A percentile compares a stretch with the other conserved stretches of the same genome.
Evolutionary conservation across 1,284 basidiomycete species (phyloP).

Genomic region (Amanita bisporigera): DNA sequence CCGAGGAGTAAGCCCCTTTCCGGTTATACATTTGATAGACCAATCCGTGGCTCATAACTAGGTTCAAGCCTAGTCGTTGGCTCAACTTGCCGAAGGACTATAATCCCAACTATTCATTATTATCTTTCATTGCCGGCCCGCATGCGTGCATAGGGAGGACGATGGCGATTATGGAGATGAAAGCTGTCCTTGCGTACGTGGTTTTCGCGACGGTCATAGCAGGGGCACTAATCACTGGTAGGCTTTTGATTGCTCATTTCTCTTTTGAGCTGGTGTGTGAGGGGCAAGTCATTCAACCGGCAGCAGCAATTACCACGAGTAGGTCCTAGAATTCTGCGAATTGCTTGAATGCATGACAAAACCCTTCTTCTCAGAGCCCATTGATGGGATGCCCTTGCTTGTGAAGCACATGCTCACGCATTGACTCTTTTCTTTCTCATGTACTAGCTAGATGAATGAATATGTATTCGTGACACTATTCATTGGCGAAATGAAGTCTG

Average conservation of each 20-base stretch:
- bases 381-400: too few relatives aligned
- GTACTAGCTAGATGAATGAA: too few relatives aligned
- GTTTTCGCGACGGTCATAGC: too few relatives aligned
- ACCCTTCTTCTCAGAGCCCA: too few relatives aligned
- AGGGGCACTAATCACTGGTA: slow-evolving; percentile 13
- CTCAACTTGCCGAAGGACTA: slow-evolving; percentile 47
- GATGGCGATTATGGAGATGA: too few relatives aligned
- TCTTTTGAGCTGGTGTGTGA: slow-evolving; percentile 39
- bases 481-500: too few relatives aligned
- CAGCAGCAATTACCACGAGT: slow-evolving; percentile 54
- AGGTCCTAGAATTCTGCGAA: slow-evolving; percentile 19
- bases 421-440: too few relatives aligned
- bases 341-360: too few relatives aligned
- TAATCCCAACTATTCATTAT: slow-evolving; percentile 30
- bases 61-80: slow-evolving; percentile 53
- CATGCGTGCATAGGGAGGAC: slow-evolving; percentile 58
- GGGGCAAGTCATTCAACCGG: slow-evolving; percentile 17
- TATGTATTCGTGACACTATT: too few relatives aligned
- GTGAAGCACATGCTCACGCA: too few relatives aligned
- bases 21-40: background rate
- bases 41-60: slow-evolving; percentile 16
- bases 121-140: slow-evolving; percentile 54
- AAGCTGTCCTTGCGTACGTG: too few relatives aligned
- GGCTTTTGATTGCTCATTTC: slow-evolving; percentile 49
- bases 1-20: slow-evolving; percentile 39